These are phyloP conservation scores for Phytophthora multivora DNA, from an alignment of 352 stramenopile species.

Conservation along the genomic window DNA sequence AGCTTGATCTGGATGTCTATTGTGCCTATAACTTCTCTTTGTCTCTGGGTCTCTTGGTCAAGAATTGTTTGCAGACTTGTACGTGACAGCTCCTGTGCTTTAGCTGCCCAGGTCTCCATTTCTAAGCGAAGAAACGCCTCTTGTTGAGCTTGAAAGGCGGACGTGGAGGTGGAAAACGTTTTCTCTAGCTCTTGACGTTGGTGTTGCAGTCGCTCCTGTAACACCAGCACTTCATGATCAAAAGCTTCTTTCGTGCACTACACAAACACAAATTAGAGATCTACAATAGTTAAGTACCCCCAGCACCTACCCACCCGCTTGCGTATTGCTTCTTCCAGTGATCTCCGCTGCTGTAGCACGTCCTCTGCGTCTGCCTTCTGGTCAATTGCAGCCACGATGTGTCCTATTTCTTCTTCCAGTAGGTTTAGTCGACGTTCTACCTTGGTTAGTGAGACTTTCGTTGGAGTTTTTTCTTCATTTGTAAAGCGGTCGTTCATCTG, in stretches of 20 bases:
- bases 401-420: constrained; percentile 62
- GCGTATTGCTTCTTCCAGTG: constrained; percentile 47
- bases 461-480: constrained; percentile 14
- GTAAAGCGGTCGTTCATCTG: background rate
- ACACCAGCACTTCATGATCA: constrained; percentile 46
- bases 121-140: constrained; percentile 21
- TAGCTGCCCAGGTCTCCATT: constrained; percentile 21
- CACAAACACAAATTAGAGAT: background rate
- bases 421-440: constrained; percentile 46
- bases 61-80: constrained; percentile 4
- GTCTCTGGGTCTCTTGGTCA: constrained; percentile 15
- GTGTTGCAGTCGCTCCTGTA: constrained; percentile 38
- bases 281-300: background rate
- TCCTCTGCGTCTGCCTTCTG: constrained; percentile 48
- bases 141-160: constrained; percentile 18
- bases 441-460: constrained; percentile 18
- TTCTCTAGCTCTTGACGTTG: constrained; percentile 33
- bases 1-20: constrained; percentile 17
- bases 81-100: constrained; percentile 8
- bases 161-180: constrained; percentile 7
- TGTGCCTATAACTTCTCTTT: constrained; percentile 7
- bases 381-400: constrained; percentile 50
- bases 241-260: constrained; percentile 61
- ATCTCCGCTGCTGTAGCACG: constrained; percentile 35
- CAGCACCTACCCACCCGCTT: constrained; percentile 37